Percentiles rank a stretch among this genome's conserved stretches.
Conservation (phyloP, 2,329 filamentous ascomycete species). For the Pseudophaeomoniella oleicola region DNA sequence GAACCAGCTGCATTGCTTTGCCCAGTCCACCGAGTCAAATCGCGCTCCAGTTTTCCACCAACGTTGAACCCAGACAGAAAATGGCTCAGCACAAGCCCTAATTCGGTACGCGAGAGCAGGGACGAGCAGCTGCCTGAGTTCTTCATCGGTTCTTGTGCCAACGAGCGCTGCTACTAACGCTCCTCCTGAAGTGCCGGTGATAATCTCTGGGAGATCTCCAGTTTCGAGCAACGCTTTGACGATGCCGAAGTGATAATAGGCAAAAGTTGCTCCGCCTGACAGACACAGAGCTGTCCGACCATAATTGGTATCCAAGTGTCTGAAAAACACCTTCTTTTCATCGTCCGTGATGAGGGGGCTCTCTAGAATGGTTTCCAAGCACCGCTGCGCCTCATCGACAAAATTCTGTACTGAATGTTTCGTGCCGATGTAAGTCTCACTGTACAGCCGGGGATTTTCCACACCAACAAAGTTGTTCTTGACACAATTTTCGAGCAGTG, state of each 20-base stretch:
- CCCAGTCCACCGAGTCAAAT: conserved; percentile 91
- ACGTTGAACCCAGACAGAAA: conserved; percentile 60
- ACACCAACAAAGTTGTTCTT: conserved; percentile 97
- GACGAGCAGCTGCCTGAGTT: conserved; percentile 70
- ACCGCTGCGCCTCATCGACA: conserved; percentile 51
- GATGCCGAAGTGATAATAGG: conserved; percentile 93
- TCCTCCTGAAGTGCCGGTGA: conserved; percentile 90
- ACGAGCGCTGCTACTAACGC: conserved; percentile 78
- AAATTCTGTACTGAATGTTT: conserved; percentile 87
- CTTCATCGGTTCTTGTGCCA: conserved; percentile 80
- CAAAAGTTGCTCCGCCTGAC: conserved; percentile 85
- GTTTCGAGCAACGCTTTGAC: conserved; percentile 80
- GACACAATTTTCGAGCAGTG: conserved; percentile 73
- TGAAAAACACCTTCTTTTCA: conserved; percentile 70
- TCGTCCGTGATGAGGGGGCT: conserved; percentile 54
- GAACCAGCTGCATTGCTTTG: conserved; percentile 74
- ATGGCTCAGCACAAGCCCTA: conserved; percentile 67
- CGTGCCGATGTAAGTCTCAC: conserved; percentile 95
- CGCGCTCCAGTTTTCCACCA: conserved; percentile 90
- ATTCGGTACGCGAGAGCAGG: conserved; percentile 77
- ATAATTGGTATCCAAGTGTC: conserved; percentile 77
- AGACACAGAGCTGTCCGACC: conserved; percentile 85
- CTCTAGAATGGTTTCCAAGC: conserved; percentile 52
- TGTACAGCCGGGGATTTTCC: conserved; percentile 89
- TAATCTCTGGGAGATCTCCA: conserved; percentile 74